These are phyloP conservation scores for Septoria petroselini DNA, from an alignment of 2,329 filamentous ascomycete species.

Conservation along the genomic window DNA sequence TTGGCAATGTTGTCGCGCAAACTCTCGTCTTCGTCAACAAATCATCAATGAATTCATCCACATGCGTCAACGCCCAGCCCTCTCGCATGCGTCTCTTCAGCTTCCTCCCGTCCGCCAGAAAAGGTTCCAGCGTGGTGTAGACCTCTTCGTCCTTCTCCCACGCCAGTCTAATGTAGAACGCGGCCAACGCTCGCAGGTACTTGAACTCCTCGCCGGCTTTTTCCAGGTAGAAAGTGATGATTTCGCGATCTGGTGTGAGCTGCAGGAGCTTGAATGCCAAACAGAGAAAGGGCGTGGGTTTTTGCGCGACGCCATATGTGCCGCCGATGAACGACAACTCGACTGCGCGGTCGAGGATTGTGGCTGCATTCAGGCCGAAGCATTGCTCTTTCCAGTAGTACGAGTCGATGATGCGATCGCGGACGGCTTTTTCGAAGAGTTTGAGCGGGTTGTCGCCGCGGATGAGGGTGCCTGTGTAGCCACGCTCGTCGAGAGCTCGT, in stretches of 20 bases:
- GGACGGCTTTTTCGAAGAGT: constrained; percentile 91
- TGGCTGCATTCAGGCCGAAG: constrained; percentile 83
- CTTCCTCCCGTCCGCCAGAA: constrained; percentile 78
- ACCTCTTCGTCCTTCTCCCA: constrained; percentile 79
- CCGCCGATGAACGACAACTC: constrained; percentile 83
- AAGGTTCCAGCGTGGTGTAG: constrained; percentile 75
- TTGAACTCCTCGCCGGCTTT: constrained; percentile 69
- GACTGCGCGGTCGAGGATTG: constrained; percentile 81
- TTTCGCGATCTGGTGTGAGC: constrained; percentile 72
- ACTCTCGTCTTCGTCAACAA: constrained; percentile 83
- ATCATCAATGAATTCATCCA: constrained; percentile 94
- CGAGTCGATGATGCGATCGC: constrained; percentile 89
- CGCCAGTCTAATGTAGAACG: constrained; percentile 90
- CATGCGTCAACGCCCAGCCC: constrained; percentile 70
- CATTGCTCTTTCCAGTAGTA: constrained; percentile 99
- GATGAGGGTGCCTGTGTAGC: constrained; percentile 70
- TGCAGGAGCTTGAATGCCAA: constrained; percentile 92
- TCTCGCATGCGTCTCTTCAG: constrained; percentile 71
- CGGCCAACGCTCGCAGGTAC: constrained; percentile 83
- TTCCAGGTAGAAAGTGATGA: constrained; percentile 75
- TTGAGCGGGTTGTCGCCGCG: constrained; percentile 93
- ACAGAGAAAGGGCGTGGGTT: constrained; percentile 88
- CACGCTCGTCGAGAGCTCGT: constrained; percentile 81
- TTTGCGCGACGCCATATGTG: constrained; percentile 78
- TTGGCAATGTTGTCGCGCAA: constrained; percentile 88